Evolutionary conservation across 805 yeast genomes (phyloP).

Genomic region (Candida pseudoglaebosa): DNA sequence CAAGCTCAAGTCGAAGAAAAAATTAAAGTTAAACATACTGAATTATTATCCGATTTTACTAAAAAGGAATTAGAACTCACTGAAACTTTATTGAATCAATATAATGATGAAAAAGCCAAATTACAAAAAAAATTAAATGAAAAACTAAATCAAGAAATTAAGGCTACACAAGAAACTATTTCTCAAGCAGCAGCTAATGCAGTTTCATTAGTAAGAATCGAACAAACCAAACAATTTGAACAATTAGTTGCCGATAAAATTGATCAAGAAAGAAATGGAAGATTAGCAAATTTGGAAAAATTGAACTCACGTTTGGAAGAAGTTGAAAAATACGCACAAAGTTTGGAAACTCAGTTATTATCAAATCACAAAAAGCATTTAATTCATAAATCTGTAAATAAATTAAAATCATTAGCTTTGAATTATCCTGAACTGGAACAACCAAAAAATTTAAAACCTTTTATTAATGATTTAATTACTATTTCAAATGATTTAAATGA

Average conservation of each 20-base stretch:
- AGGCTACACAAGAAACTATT: slow-evolving; percentile 61
- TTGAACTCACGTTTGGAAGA: slow-evolving; percentile 51
- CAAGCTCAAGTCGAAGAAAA: slow-evolving; percentile 33
- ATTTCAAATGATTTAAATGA: slow-evolving; percentile 23
- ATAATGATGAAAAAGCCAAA: slow-evolving; percentile 55
- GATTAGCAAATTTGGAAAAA: slow-evolving; percentile 64
- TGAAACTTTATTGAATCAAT: slow-evolving; percentile 55
- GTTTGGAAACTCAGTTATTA: slow-evolving; percentile 34
- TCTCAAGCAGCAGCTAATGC: slow-evolving; percentile 71
- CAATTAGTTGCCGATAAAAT: slow-evolving; percentile 26
- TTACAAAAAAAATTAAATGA: slow-evolving; percentile 57
- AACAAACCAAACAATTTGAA: slow-evolving; percentile 55
- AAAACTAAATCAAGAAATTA: slow-evolving; percentile 60
- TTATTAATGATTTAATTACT: slow-evolving; percentile 34
- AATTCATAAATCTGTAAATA: slow-evolving; percentile 28
- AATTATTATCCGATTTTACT: slow-evolving; percentile 36
- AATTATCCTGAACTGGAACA: slow-evolving; percentile 14
- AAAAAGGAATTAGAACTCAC: slow-evolving; percentile 54
- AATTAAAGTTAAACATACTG: slow-evolving; percentile 35
- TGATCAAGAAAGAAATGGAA: slow-evolving; percentile 60
- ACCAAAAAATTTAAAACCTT: slow-evolving; percentile 28
- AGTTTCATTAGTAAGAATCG: slow-evolving; percentile 60
- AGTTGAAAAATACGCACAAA: slow-evolving; percentile 51
- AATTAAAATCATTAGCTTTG: slow-evolving; percentile 29
- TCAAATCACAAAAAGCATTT: slow-evolving; percentile 31